These are phyloP conservation scores for Emiliania huxleyi DNA, from an alignment of 78 protist genomes.

Conservation along the genomic window DNA sequence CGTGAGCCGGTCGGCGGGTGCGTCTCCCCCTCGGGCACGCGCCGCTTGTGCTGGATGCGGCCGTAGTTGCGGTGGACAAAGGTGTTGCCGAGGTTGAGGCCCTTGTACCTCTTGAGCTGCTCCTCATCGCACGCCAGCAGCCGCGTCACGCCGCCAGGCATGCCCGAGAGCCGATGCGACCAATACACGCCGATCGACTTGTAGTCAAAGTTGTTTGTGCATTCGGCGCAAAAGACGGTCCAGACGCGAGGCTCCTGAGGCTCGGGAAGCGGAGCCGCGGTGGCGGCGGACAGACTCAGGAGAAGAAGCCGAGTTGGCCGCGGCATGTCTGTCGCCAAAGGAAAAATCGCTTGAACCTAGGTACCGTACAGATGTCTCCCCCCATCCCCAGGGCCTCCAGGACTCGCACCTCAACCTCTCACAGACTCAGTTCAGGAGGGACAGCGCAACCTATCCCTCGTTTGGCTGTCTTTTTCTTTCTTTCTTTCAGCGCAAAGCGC, in stretches of 20 bases:
- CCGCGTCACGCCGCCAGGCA: conserved; percentile 7
- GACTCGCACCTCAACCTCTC: no score
- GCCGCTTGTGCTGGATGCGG: background rate
- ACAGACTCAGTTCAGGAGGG: no score
- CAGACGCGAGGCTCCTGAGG: background rate
- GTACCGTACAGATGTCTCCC: no score
- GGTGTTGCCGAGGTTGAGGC: background rate
- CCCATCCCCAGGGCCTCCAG: no score
- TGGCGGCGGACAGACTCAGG: no score
- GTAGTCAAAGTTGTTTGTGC: background rate
- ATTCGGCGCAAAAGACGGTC: conserved; percentile 14
- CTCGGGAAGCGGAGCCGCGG: no score
- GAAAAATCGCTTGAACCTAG: no score
- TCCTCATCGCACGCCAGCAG: background rate
- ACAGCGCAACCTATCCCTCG: no score
- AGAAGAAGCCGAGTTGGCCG: no score
- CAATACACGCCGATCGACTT: background rate
- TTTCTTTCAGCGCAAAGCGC: no score
- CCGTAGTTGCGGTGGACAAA: background rate
- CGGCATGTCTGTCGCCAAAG: no score
- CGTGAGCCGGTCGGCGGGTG: background rate
- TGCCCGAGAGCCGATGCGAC: background rate
- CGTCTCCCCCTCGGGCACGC: background rate
- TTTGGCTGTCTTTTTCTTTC: no score
- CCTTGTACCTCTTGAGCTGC: background rate